Conservation (phyloP, 2,329 filamentous ascomycete species). For the Exophiala spinifera region DNA sequence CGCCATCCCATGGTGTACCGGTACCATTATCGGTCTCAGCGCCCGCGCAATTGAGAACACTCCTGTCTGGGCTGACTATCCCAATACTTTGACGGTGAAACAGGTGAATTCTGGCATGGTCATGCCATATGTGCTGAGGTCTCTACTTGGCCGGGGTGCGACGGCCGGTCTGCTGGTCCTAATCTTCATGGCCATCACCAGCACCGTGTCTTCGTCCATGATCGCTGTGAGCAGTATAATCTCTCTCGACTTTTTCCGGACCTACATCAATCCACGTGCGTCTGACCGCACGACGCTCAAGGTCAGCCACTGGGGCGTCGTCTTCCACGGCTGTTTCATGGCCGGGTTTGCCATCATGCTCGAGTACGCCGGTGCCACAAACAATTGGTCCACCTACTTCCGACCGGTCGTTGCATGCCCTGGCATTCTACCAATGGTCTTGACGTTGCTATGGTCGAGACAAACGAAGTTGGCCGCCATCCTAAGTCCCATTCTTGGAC, state of each 20-base stretch:
- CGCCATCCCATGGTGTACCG: conserved; percentile 48
- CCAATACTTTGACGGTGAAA: conserved; percentile 38
- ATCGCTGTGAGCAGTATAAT: conserved; percentile 53
- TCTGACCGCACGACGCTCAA: conserved; percentile 42
- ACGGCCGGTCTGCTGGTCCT: conserved; percentile 47
- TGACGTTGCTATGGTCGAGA: conserved; percentile 30
- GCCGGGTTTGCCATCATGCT: conserved; percentile 48
- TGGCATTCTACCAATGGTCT: conserved; percentile 45
- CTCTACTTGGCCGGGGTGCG: conserved; percentile 44
- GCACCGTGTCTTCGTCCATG: conserved; percentile 50
- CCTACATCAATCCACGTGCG: conserved; percentile 49
- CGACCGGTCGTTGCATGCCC: conserved; percentile 43
- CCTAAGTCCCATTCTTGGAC: conserved; percentile 27
- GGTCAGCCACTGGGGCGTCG: conserved; percentile 48
- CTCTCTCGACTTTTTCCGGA: conserved; percentile 51
- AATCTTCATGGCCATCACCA: conserved; percentile 53
- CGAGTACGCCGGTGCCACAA: conserved; percentile 49
- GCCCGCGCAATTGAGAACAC: conserved; percentile 47
- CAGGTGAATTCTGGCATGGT: conserved; percentile 47
- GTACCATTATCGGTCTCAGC: conserved; percentile 47
- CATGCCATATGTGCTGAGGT: conserved; percentile 47
- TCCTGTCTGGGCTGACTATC: conserved; percentile 46
- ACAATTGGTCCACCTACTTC: conserved; percentile 47
- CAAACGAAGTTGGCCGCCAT: conserved; percentile 48
- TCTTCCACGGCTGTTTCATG: conserved; percentile 50